Base-by-base conservation (phyloP, 73 alveolate species). In the Paramecium primaurelia region DNA sequence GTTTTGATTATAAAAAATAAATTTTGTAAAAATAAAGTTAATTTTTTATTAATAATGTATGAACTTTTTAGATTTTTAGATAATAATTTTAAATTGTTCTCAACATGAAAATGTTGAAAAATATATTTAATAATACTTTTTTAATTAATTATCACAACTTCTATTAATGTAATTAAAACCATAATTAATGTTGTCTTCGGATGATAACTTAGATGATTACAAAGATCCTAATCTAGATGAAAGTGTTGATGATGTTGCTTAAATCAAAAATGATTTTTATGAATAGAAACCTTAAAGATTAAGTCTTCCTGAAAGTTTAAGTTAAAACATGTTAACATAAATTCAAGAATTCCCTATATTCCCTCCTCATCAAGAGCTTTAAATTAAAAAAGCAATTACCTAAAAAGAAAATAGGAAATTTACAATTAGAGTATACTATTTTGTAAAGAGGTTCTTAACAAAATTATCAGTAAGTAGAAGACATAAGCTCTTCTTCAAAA, bases 381-480 rank as follows among this genome's bases (percentile, higher is more conserved):
- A 28, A 11, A 64, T 64, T 11, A 64, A 25, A 64, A 32, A 64
- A 12, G 16, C 77, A 28, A 34, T 64, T 6, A 64, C 84, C 45
- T 26, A 64, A 64, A 59, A 64, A 32, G 51, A 32, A 64, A 64
- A 64, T 10, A 28, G 22, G 25, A 20, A 28, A 34, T 64, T 37
- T 37, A 16, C 87, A 37, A 37, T 34, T 0, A 32, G 58, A 40
- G 64, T 73, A 37, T 73, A 73, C 36, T 73, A 73, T 73, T 73
- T 73, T 34, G 87, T 34, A 16, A 73, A 73, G 87, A 34, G 60
- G 18, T 73, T 75, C n/a, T 36, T 42, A 14, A 42, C 75, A 9
- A 80, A 80, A 49, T 11, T 80, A 11, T 80, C 91, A 26, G 73
- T 80, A 5, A 45, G 77, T 26, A 40, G 91, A 64, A 42, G 91